Evolutionary conservation across 768 basidiomycete genomes (phyloP), one percentile per base, ranked within the genome.

Genomic region (Panaeolus cyanescens): DNA sequence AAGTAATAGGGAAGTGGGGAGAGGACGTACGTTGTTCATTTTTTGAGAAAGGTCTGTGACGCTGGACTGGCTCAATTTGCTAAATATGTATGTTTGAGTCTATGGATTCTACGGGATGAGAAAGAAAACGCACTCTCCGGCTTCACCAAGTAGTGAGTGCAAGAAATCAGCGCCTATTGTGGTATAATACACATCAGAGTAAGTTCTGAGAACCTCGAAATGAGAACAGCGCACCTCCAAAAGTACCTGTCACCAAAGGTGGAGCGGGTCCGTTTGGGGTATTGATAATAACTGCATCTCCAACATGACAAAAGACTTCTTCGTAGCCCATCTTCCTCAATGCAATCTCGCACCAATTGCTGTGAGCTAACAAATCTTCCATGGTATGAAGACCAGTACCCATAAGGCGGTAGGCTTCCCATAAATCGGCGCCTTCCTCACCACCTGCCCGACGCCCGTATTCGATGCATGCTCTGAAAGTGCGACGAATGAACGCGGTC

Each of bases 261-360:
- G 85, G 85, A 2, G 83, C 82, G 34, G 72, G 73, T 9, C 85
- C 85, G 60, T 76, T 79, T 19, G 85, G 85, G 0, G 85, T 84
- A 36, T 85, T 72, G 53, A 86, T 75, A 28, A 68, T 71, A 17
- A 80, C 79, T 77, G 57, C 25, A 36, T 88, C 85, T 15, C 92
- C 91, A 56, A 93, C 90, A 72, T 93, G 91, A 62, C 87, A 87
- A 74, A 93, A 93, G n/a, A 92, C 88, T 33, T 90, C 79, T 17
- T 75, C 59, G 69, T 91, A 77, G 0, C 92, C 92, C 76, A 91
- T 78, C 62, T 85, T 87, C 64, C 84, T 80, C 5, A 93, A 79
- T 0, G 83, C 83, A 7, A 92, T 75, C 73, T 94, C 91, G 72
- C 88, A 88, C 83, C 88, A 93, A 74, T 93, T 87, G 69, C 85